phyloP scores from a whole-genome alignment of 2,329 filamentous ascomycete genomes.

The Neopestalotiopsis rosae region DNA sequence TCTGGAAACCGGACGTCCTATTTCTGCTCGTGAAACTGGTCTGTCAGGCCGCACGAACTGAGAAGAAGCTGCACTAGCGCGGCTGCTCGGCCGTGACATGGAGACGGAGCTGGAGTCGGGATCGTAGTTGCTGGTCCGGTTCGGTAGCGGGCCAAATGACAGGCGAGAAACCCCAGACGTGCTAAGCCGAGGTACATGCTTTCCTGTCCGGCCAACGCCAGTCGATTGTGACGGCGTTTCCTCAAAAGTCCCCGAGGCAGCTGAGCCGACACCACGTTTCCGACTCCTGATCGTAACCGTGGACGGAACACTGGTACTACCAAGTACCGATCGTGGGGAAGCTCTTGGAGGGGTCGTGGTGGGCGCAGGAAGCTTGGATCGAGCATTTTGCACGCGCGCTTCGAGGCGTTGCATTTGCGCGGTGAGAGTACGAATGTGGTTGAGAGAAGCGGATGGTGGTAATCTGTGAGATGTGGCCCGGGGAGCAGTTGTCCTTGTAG shows the following conservation, averaged over 20 bases:
- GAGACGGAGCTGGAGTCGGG: slow-evolving; percentile 44
- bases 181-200: slow-evolving; percentile 64
- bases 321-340: slow-evolving; percentile 69
- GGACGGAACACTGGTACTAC: slow-evolving; percentile 52
- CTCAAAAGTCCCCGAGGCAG: slow-evolving; percentile 52
- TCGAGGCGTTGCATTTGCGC: slow-evolving; percentile 98
- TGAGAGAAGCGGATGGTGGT: slow-evolving; percentile 73
- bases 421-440: slow-evolving; percentile 91
- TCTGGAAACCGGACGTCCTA: slow-evolving; percentile 69
- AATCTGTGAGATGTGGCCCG: slow-evolving; percentile 55
- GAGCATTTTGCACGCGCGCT: slow-evolving; percentile 86
- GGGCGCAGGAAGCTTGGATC: slow-evolving; percentile 89
- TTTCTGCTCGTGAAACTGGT: slow-evolving; percentile 59
- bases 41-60: slow-evolving; percentile 48
- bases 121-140: slow-evolving; percentile 51
- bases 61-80: slow-evolving; percentile 61
- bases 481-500: slow-evolving; percentile 50
- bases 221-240: slow-evolving; percentile 58
- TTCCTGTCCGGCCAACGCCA: slow-evolving; percentile 42
- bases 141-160: slow-evolving; percentile 67
- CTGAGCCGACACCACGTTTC: slow-evolving; percentile 68
- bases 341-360: slow-evolving; percentile 76
- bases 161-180: slow-evolving; percentile 67
- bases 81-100: slow-evolving; percentile 74
- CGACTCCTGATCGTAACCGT: slow-evolving; percentile 70